Base-by-base conservation (phyloP, 352 stramenopile genomes). In the Blastocystis sp. region DNA sequence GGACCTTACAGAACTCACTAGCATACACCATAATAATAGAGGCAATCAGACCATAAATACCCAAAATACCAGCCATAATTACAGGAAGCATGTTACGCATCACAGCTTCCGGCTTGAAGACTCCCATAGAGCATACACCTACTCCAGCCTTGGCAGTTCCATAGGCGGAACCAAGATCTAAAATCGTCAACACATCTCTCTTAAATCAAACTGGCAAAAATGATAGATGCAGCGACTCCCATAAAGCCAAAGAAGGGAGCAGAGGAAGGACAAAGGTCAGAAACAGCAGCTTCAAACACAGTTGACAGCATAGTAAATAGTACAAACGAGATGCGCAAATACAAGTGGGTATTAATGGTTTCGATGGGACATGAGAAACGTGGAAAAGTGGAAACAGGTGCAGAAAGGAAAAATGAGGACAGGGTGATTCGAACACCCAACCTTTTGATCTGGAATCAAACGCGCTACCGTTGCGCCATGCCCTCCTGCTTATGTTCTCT, bases 171-270 rank as follows among this genome's bases (percentile, higher is more conserved):
- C 96, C 96, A 82, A 98, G 95, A 92, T 98, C 96, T 94, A 92
- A 91, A 90, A 94, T 93, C 57, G 62, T 48, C 56, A 13, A 33
- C 19, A 51, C 5, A 35, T 19, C 51, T 22, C 59, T 4, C 5
- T 69, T 0, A 3, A 53, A 42, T n/a, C 93, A 91, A 93, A 97
- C 94, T 97, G 79, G 93, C 94, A 90, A 97, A 96, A 69, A 98
- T 94, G 88, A 98, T 93, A 30, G 95, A 95, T 75, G 94, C 94
- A 82, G 96, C 96, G 19, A 98, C 96, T 89, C 97, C 97, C 95
- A 99, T 99, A 92, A 99, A 99, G 90, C 97, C 97, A 91, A 99
- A 99, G 94, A 99, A 99, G 91, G 97, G 96, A 77, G 97, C 96
- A 91, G 95, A 98, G 82, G 96, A 96, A 60, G 97, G 97, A 92